These are phyloP conservation scores for Scytalidium lignicola DNA, from an alignment of 2,329 filamentous ascomycete species.

Conservation along the genomic window DNA sequence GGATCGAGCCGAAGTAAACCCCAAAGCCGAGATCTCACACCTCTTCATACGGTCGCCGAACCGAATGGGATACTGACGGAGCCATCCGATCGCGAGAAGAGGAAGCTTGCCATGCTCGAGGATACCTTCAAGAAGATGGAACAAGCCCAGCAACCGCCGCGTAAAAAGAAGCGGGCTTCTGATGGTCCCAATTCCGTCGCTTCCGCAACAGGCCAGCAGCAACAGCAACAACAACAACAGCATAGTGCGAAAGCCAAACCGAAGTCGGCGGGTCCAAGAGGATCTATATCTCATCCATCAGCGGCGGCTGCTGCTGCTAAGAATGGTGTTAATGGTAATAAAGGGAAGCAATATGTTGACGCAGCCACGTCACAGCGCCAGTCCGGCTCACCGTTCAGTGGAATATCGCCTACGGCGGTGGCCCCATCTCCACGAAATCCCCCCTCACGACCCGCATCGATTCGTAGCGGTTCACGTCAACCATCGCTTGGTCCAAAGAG, in stretches of 20 bases:
- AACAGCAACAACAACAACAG: background rate
- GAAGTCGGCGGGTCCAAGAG: conserved; percentile 22
- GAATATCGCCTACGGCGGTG: conserved; percentile 20
- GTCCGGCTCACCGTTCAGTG: conserved; percentile 25
- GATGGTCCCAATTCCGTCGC: conserved; percentile 38
- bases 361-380: conserved; percentile 23
- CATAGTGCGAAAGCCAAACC: conserved; percentile 21
- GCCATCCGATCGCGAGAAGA: conserved; percentile 61
- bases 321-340: conserved; percentile 11
- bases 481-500: conserved; percentile 13
- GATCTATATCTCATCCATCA: conserved; percentile 18
- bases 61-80: conserved; percentile 47
- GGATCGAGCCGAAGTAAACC: conserved; percentile 58
- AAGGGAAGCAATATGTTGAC: conserved; percentile 23
- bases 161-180: conserved; percentile 59
- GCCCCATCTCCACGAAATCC: conserved; percentile 13
- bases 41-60: conserved; percentile 46
- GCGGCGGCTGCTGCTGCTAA: conserved; percentile 8
- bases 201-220: conserved; percentile 10
- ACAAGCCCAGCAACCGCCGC: conserved; percentile 49
- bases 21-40: conserved; percentile 61
- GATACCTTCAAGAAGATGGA: conserved; percentile 59
- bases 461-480: conserved; percentile 16
- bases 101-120: conserved; percentile 62
- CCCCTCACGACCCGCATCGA: conserved; percentile 10